These are phyloP conservation scores for Fusarium phyllophilum DNA, from an alignment of 2,329 filamentous ascomycete genomes.

Conservation along the genomic window DNA sequence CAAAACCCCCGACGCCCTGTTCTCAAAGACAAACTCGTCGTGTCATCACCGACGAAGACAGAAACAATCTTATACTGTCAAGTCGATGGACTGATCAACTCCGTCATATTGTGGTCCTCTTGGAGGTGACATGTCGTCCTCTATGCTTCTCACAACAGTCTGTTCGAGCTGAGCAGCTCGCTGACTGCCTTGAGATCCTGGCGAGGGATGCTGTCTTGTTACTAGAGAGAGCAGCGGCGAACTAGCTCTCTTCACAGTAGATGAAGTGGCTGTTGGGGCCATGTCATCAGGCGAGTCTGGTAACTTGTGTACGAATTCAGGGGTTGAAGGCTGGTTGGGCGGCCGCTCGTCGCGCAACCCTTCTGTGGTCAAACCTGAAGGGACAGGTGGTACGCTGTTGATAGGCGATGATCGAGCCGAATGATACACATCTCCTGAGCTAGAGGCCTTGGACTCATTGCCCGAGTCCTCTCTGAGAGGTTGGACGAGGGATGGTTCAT, in stretches of 20 bases:
- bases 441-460: constrained; percentile 31
- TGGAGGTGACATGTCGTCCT: constrained; percentile 18
- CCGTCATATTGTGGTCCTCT: constrained; percentile 46
- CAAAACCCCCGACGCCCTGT: neutral
- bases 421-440: constrained; percentile 30
- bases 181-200: neutral
- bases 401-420: constrained; percentile 40
- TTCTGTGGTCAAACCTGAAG: constrained; percentile 24
- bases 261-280: neutral
- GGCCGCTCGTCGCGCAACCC: neutral
- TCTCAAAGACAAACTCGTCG: neutral
- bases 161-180: constrained; percentile 13
- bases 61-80: constrained; percentile 7
- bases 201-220: neutral
- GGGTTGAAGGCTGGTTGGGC: neutral
- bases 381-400: constrained; percentile 9
- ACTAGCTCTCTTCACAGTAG: constrained; percentile 18
- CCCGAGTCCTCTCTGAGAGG: constrained; percentile 35
- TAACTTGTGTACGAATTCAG: constrained; percentile 30
- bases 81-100: constrained; percentile 44
- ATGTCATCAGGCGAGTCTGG: constrained; percentile 20
- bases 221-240: constrained; percentile 17
- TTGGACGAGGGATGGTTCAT: constrained; percentile 26
- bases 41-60: neutral
- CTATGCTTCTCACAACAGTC: constrained; percentile 29